Conservation (phyloP, 176 grass and related monocot genomes). For the Rhynchospora breviuscula region DNA sequence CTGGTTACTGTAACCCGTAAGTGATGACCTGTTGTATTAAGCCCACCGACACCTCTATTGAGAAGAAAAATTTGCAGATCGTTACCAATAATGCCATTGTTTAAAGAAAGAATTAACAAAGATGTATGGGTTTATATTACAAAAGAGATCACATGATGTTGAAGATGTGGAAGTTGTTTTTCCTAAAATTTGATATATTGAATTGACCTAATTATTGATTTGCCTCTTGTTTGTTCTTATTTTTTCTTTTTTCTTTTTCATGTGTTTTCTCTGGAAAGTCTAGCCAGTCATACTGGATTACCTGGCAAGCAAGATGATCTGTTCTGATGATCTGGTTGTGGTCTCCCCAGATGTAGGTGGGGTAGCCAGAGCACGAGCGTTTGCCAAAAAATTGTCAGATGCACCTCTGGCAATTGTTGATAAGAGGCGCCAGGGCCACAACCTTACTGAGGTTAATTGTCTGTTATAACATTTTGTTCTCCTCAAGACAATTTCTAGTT, state of each 20-base stretch:
- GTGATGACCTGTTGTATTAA: background rate
- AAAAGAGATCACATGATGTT: no score
- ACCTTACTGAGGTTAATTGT: slow-evolving; percentile 46
- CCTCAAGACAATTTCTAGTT: background rate
- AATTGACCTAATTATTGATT: background rate
- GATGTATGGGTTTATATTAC: no score
- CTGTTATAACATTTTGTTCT: background rate
- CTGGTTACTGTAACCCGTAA: background rate
- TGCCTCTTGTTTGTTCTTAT: background rate
- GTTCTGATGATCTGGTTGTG: slow-evolving; percentile 62
- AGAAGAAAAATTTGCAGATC: background rate
- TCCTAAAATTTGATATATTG: background rate
- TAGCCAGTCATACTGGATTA: slow-evolving; percentile 87
- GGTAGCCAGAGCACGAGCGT: slow-evolving; percentile 60
- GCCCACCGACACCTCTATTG: background rate
- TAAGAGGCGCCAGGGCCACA: slow-evolving; percentile 56
- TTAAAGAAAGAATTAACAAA: no score
- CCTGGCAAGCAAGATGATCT: slow-evolving; percentile 82
- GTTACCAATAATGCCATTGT: no score
- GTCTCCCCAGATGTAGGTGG: slow-evolving; percentile 80
- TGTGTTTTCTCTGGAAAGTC: background rate
- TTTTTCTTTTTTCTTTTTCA: background rate
- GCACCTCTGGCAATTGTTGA: slow-evolving; percentile 70
- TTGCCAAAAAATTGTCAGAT: slow-evolving; percentile 79
- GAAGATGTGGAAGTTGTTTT: background rate